Base-by-base conservation (phyloP, 1,284 basidiomycete species). In the Heterobasidion parviporum region DNA sequence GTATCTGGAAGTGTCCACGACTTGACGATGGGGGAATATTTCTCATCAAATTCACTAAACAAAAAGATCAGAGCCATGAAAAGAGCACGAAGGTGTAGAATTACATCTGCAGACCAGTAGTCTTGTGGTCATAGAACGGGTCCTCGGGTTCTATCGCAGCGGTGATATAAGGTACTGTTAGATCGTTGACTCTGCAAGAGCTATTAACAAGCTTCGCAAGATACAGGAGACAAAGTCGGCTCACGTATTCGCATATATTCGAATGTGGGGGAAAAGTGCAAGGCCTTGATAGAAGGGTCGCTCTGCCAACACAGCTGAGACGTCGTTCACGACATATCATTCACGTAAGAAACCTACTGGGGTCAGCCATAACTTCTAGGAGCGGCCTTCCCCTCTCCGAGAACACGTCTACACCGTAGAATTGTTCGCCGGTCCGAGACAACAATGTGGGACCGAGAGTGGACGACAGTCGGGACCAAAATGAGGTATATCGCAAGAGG, bases 231-330 rank as follows among this genome's bases (percentile, higher is more conserved):
- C 56, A 50, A 35, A 59, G 26, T 35, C 52, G 74, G 74, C 82
- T 62, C 61, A 87, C 83, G 86, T 81, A 70, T 95, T 96, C 8
- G 92, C 94, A 63, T 93, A 97, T 57, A 98, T 81, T 56, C 83
- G 75, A 47, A 94, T 75, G 43, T 83, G 74, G 32, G 80, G 69
- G 68, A 98, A 98, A 35, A 73, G 71, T 0, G 75, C 59, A 41
- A 98, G 74, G 2, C 85, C 89, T 60, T 89, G 81, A 64, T 87
- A 85, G 67, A 98, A 98, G 36, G 89, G 73, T 15, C 80, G 79
- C 26, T 85, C 89, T 87, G 43, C 38, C 8, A n/a, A 41, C 12
- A 6, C 10, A 41, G 38, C n/a, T 10, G n/a, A 41, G 12, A 50
- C 16, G 9, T 46, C 7, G 53, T 12, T 50, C 50, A 12, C 14